Percentiles rank a stretch among this genome's conserved stretches.
Evolutionary conservation across 768 basidiomycete species (phyloP).

Genomic region (Psilocybe cubensis): DNA sequence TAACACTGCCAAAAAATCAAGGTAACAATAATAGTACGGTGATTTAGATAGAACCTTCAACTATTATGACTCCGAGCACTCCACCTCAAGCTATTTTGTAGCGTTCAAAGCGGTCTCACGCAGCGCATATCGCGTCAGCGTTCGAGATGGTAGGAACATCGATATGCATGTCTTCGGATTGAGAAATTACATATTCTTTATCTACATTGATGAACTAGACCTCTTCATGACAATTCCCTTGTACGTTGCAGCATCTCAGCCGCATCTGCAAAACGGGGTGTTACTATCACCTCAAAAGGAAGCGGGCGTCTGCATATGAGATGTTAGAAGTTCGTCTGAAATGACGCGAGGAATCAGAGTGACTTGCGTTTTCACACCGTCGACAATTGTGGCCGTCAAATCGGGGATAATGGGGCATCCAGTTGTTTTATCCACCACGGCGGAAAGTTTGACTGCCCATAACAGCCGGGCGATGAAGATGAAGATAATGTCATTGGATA

Average conservation of each 20-base stretch:
- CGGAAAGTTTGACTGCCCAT: neutral
- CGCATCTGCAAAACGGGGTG: neutral
- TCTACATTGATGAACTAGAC: too few species aligned
- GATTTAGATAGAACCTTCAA: too few species aligned
- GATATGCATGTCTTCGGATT: too few species aligned
- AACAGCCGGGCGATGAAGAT: neutral
- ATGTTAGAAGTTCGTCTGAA: neutral
- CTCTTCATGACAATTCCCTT: conserved; percentile 9
- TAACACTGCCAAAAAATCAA: too few species aligned
- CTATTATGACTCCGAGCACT: too few species aligned
- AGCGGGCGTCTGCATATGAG: neutral
- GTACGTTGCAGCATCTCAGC: neutral
- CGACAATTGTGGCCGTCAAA: neutral
- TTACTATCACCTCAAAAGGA: neutral
- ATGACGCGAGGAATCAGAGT: neutral
- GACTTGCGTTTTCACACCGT: neutral
- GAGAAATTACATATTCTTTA: too few species aligned
- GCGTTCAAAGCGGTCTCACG: too few species aligned
- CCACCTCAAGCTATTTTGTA: too few species aligned
- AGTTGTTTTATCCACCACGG: too few species aligned
- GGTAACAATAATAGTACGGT: too few species aligned
- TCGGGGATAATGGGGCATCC: neutral
- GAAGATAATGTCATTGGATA: neutral
- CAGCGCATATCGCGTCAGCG: too few species aligned
- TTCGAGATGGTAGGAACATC: too few species aligned